Percentiles rank a stretch among this genome's conserved stretches.
phyloP scores from a whole-genome alignment of 108 stramenopile species.

The Skeletonema menzelii region DNA sequence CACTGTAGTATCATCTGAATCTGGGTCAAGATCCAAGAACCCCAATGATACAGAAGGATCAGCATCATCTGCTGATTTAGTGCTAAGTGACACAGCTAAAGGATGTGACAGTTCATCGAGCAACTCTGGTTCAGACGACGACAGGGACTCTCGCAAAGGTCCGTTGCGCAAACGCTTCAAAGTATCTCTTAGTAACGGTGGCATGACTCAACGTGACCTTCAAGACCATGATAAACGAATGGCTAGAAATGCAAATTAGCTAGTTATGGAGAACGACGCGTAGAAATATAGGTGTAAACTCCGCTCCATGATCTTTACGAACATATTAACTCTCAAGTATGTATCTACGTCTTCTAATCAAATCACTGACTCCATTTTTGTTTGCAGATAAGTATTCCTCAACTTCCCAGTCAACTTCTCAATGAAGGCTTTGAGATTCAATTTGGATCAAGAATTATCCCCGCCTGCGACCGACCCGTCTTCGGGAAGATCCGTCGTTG shows the following conservation, averaged over 20 bases:
- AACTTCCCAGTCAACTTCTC: no score
- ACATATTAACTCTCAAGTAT: no score
- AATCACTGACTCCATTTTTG: no score
- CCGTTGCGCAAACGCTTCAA: conserved; percentile 35
- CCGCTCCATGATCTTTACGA: no score
- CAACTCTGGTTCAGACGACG: conserved; percentile 31
- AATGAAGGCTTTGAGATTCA: no score
- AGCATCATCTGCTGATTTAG: conserved; percentile 16
- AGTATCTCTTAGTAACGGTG: not conserved
- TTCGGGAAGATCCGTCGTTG: no score
- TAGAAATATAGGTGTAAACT: no score
- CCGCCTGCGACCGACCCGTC: no score
- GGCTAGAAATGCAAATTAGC: not conserved
- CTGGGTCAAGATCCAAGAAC: conserved; percentile 25
- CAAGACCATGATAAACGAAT: not conserved
- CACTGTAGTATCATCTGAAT: conserved; percentile 10
- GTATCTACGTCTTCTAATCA: no score
- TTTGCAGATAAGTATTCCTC: no score
- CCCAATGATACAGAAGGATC: conserved; percentile 23
- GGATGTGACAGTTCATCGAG: conserved; percentile 17
- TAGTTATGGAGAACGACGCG: no score
- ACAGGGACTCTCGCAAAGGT: conserved; percentile 4
- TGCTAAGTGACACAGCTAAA: conserved; percentile 20
- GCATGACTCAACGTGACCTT: conserved; percentile 9
- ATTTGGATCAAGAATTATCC: no score